Evolutionary conservation across 345 rosid species (phyloP), one percentile per base, ranked within the genome.

Genomic region (Noccaea bulbosa): DNA sequence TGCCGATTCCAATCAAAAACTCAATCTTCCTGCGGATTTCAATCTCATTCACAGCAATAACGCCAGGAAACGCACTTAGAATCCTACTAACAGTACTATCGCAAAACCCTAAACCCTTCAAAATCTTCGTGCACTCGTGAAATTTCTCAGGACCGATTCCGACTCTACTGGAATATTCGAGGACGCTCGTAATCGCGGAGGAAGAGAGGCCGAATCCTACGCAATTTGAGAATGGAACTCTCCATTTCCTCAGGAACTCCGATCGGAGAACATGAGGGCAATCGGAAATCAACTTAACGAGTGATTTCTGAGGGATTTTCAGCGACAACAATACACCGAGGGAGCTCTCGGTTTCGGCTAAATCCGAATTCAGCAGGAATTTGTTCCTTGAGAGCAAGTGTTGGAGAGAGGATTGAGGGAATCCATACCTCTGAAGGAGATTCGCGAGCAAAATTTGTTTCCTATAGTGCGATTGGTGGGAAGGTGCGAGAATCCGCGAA

Each of bases 341-440:
- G 24, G 98, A 90, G 14, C 20, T 76, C 27, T 90, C 86, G 24
- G 84, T 65, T 16, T 90, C 84, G 0, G 30, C 7, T 35, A 82
- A 57, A 67, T 80, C 81, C 35, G 83, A 78, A 78, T 77, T 79
- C 61, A 87, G 43, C 1, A 84, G 76, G 48, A 70, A 71, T 9
- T 7, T 80, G 77, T 84, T 83, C 61, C 47, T 80, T 3, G 70
- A 51, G 46, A 92, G 80, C 55, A 90, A 84, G 12, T 57, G 44
- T 5, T 82, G 83, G 59, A 85, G 83, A 45, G 67, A 79, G 39
- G 89, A 82, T 32, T 84, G 78, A 74, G 95, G 67, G 66, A 92
- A 84, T 4, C 95, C 93, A 61, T 83, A 81, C 81, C 88, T 84
- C 67, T 77, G 85, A 53, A 90, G 84, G 47, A 92, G 82, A 83